phyloP scores from a whole-genome alignment of 2,329 filamentous ascomycete species.

The Scedosporium aurantiacum region DNA sequence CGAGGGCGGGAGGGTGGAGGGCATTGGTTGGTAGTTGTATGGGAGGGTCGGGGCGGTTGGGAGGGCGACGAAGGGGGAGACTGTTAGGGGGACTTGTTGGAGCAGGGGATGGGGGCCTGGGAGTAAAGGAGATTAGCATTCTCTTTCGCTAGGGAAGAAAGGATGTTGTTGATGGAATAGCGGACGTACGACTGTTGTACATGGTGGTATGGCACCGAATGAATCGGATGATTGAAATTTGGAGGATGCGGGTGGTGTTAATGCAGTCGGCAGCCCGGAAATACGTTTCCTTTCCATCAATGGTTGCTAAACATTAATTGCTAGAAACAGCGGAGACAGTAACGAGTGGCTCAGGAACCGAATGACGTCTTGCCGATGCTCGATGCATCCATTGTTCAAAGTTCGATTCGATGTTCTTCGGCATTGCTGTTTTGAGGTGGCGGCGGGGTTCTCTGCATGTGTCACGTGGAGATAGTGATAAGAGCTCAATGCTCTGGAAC shows the following conservation, averaged over 20 bases:
- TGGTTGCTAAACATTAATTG: too few species aligned
- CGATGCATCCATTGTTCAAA: too few species aligned
- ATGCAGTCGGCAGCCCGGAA: too few species aligned
- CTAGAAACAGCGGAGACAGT: too few species aligned
- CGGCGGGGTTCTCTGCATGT: neutral
- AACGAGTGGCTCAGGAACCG: too few species aligned
- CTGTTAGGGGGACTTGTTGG: slow-evolving; percentile 83
- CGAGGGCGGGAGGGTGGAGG: slow-evolving; percentile 63
- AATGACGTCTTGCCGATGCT: neutral
- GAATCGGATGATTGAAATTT: too few species aligned
- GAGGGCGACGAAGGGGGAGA: slow-evolving; percentile 87
- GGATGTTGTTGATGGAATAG: neutral
- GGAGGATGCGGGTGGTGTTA: too few species aligned
- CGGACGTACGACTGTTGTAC: slow-evolving; percentile 13
- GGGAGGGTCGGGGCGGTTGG: slow-evolving; percentile 84
- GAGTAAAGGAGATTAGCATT: neutral
- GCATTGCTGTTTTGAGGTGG: neutral
- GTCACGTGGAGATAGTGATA: slow-evolving; percentile 14
- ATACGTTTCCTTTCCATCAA: too few species aligned
- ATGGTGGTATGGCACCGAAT: slow-evolving; percentile 8
- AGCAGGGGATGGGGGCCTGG: slow-evolving; percentile 77
- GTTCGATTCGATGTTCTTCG: neutral
- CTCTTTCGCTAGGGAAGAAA: neutral
- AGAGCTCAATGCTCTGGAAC: slow-evolving; percentile 3
- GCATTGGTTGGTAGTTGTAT: slow-evolving; percentile 88